Evolutionary conservation across 2,329 filamentous ascomycete genomes (phyloP), one percentile per base, ranked within the genome.

Genomic region (Exophiala sideris): DNA sequence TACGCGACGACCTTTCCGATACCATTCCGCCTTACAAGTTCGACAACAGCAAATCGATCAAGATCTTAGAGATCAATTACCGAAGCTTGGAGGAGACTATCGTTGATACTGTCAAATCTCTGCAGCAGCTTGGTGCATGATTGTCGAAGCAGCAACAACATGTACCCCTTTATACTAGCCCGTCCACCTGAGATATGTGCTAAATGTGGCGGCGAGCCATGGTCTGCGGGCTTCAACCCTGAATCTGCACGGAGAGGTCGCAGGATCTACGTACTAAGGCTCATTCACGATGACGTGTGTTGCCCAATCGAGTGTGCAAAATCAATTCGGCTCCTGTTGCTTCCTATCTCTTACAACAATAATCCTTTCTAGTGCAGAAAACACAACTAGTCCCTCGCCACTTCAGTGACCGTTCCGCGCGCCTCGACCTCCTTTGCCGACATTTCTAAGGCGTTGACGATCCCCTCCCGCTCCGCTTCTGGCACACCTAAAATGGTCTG

Each of bases 61-160:
- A 71, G 38, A 61, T 75, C 5, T 60, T 76, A 56, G 73, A 71
- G 5, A 56, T 76, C 24, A 64, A 70, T 44, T 76, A 75, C 60
- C 63, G 58, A 16, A 45, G 64, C 18, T 54, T 74, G 41, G 69
- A 71, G 53, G 61, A 72, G 36, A 67, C 69, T 1, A 60, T 74
- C 42, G 63, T 63, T 29, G 71, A 73, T 36, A 69, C 71, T 6
- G 66, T 72, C 14, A 81, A 81, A 69, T 85, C 80, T 29, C 67
- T 90, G 64, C 78, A 86, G 67, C 71, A 69, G 29, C 74, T 79
- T 34, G 77, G 77, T 0, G 71, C 76, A 18, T 57, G 45, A 29
- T 4, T 12, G 9, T 8, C 18, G 39, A 41, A 41, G 12, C 4
- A 41, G 24, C 5, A 29, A 29, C 5, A 29, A 8, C 24, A 18